Evolutionary conservation across 768 basidiomycete species (phyloP).

Genomic region (Rhizopogon salebrosus): DNA sequence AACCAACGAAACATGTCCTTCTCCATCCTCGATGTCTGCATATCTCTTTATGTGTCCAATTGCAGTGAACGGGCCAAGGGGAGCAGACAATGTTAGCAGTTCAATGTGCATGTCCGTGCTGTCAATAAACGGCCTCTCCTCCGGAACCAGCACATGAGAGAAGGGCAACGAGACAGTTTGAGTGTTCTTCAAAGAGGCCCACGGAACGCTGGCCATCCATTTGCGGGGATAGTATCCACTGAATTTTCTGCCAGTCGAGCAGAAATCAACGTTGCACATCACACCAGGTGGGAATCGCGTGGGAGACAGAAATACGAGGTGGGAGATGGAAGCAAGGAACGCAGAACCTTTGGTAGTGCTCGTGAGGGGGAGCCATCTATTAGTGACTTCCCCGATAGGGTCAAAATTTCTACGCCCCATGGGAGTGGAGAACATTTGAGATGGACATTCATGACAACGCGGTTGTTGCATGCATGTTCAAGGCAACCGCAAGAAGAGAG

Average conservation of each 20-base stretch:
- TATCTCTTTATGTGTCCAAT: too few relatives aligned
- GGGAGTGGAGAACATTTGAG: slow-evolving; percentile 21
- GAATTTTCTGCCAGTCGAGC: too few relatives aligned
- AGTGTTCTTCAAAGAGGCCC: slow-evolving; percentile 27
- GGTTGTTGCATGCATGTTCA: neutral
- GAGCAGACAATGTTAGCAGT: neutral
- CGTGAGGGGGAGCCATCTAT: slow-evolving; percentile 27
- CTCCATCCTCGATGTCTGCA: neutral
- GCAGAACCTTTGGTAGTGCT: slow-evolving; percentile 24
- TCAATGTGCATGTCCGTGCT: too few relatives aligned
- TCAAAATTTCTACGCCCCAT: slow-evolving; percentile 15
- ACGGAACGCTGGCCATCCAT: slow-evolving; percentile 25
- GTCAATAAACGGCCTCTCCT: neutral
- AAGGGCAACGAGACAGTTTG: neutral
- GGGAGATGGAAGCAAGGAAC: slow-evolving; percentile 33
- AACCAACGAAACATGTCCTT: neutral
- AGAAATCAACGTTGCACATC: too few relatives aligned
- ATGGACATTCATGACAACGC: too few relatives aligned
- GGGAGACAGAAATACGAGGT: slow-evolving; percentile 24
- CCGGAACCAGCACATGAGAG: neutral
- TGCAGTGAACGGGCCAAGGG: too few relatives aligned
- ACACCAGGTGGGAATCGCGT: too few relatives aligned
- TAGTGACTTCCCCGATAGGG: slow-evolving; percentile 25
- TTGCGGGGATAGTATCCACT: too few relatives aligned
- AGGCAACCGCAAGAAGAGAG: slow-evolving; percentile 32